Conservation (phyloP, 2,329 filamentous ascomycete species). For the Cordyceps militaris region DNA sequence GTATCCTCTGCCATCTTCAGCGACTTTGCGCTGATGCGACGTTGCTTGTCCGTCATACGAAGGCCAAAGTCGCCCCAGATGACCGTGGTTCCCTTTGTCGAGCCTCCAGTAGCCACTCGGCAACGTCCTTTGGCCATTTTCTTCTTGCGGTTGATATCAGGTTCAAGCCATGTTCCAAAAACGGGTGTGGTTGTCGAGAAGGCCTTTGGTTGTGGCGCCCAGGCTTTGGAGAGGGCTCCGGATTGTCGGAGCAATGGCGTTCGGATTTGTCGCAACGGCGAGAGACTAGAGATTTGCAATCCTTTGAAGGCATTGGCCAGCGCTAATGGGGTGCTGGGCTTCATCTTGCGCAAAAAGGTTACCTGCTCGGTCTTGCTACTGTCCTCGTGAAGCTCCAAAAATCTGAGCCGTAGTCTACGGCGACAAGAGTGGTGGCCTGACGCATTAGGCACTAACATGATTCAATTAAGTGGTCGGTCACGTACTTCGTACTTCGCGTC, state of each 20-base stretch:
- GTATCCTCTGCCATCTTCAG: slow-evolving; percentile 90
- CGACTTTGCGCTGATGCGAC: slow-evolving; percentile 78
- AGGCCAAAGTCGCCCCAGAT: slow-evolving; percentile 95
- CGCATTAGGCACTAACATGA: slow-evolving; percentile 16
- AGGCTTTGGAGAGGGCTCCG: slow-evolving; percentile 22
- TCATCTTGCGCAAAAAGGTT: slow-evolving; percentile 34
- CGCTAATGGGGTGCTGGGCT: slow-evolving; percentile 35
- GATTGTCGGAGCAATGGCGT: slow-evolving; percentile 25
- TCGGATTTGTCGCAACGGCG: slow-evolving; percentile 32
- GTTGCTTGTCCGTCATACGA: slow-evolving; percentile 88
- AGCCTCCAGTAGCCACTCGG: slow-evolving; percentile 84
- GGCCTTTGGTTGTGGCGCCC: slow-evolving; percentile 35
- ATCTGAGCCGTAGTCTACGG: slow-evolving; percentile 19
- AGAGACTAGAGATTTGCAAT: slow-evolving; percentile 38
- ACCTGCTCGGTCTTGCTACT: slow-evolving; percentile 14
- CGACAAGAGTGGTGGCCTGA: slow-evolving; percentile 19
- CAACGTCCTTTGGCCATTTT: slow-evolving; percentile 90
- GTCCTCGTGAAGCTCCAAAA: slow-evolving; percentile 25
- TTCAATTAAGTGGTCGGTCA: slow-evolving; percentile 31
- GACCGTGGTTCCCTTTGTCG: slow-evolving; percentile 85
- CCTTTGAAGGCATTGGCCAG: slow-evolving; percentile 45
- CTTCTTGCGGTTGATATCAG: slow-evolving; percentile 65
- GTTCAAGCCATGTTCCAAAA: slow-evolving; percentile 72
- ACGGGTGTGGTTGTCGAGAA: slow-evolving; percentile 64
- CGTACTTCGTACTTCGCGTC: slow-evolving; percentile 36